These are phyloP conservation scores for Saraca asoca DNA, from an alignment of 331 rosid genomes.

Conservation along the genomic window DNA sequence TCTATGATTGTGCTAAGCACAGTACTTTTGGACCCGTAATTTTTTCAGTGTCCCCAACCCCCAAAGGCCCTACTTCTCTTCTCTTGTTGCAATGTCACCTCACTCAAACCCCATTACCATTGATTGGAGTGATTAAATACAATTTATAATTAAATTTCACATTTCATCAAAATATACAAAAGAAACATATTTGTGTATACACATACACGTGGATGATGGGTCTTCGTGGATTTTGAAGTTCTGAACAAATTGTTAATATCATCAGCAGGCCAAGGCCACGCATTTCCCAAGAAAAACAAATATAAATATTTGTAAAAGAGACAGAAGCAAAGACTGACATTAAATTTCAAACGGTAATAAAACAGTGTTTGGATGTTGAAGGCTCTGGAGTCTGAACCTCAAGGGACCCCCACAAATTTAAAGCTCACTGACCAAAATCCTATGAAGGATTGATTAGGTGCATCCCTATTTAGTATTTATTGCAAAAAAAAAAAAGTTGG, in stretches of 20 bases:
- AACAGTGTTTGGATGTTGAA: conserved; percentile 64
- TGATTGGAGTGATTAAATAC: conserved; percentile 34
- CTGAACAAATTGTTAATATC: conserved; percentile 14
- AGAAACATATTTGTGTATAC: background rate
- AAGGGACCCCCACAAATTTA: background rate
- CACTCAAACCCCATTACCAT: conserved; percentile 36
- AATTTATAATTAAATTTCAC: background rate
- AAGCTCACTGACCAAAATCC: background rate
- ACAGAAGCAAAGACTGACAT: conserved; percentile 62
- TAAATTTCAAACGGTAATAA: conserved; percentile 62
- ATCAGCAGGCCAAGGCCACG: conserved; percentile 23
- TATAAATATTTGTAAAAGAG: conserved; percentile 35
- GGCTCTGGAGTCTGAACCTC: conserved; percentile 43
- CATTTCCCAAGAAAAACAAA: conserved; percentile 44
- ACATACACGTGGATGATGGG: conserved; percentile 25
- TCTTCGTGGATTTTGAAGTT: background rate
- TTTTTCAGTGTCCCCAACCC: conserved; percentile 37
- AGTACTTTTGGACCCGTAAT: conserved; percentile 36
- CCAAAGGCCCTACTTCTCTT: conserved; percentile 35
- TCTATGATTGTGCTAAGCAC: conserved; percentile 41
- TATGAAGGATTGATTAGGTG: background rate
- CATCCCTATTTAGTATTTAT: background rate
- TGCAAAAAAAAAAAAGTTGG: background rate
- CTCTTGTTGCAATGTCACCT: conserved; percentile 46
- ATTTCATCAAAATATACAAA: no score